phyloP scores from a whole-genome alignment of 768 basidiomycete genomes.

The Leccinellum rugosiceps region DNA sequence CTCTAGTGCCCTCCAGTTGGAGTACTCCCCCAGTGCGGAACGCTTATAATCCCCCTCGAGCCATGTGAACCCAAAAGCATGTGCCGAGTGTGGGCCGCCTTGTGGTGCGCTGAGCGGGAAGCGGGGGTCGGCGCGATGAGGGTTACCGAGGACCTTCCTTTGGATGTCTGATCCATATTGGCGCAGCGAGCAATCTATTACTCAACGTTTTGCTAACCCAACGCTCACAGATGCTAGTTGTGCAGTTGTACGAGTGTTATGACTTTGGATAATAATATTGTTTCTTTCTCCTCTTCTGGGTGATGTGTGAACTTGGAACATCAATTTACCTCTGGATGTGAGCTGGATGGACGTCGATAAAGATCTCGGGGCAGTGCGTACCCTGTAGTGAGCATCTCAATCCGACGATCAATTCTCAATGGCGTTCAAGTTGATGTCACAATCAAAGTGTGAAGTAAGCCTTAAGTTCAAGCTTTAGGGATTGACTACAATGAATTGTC shows the following conservation, averaged over 20 bases:
- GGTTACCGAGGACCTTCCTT: conserved; percentile 73
- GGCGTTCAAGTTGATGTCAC: not conserved
- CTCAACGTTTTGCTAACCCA: conserved; percentile 4
- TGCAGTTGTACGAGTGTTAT: not conserved
- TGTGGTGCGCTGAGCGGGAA: conserved; percentile 67
- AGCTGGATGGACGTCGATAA: not conserved
- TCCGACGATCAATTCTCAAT: not conserved
- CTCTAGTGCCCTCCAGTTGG: conserved; percentile 63
- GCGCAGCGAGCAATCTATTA: conserved; percentile 19
- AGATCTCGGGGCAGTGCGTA: too few species aligned
- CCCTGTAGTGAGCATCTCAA: not conserved
- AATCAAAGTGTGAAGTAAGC: conserved; percentile 10
- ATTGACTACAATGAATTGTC: not conserved
- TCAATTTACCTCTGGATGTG: not conserved
- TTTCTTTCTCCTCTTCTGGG: not conserved
- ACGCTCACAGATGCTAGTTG: not conserved
- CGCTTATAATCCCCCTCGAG: conserved; percentile 67
- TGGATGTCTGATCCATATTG: conserved; percentile 74
- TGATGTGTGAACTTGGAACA: not conserved
- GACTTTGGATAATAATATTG: not conserved
- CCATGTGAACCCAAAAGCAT: conserved; percentile 68
- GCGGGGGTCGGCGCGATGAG: conserved; percentile 73
- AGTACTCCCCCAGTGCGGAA: conserved; percentile 75
- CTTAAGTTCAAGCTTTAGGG: not conserved
- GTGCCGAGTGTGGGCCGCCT: conserved; percentile 63